Percentiles rank a stretch among this genome's conserved stretches.
phyloP scores from a whole-genome alignment of 2,329 filamentous ascomycete genomes.

The Myriosclerotinia curreyana region DNA sequence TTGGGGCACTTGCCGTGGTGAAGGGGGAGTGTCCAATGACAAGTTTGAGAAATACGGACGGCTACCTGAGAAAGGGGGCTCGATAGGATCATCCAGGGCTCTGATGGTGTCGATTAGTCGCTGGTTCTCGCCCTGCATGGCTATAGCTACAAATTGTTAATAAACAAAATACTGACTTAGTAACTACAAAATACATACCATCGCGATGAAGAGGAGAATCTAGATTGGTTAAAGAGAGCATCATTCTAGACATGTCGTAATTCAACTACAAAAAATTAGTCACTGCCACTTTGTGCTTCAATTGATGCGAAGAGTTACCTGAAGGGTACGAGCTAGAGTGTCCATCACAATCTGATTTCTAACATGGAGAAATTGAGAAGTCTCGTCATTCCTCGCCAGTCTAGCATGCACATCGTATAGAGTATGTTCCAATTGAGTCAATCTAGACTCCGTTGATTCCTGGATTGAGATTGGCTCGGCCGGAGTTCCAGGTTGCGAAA shows the following conservation, averaged over 20 bases:
- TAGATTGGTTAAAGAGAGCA: conserved; percentile 68
- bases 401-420: conserved; percentile 76
- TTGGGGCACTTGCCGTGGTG: conserved; percentile 80
- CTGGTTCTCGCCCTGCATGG: conserved; percentile 58
- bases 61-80: conserved; percentile 61
- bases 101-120: conserved; percentile 58
- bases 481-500: conserved; percentile 79
- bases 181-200: conserved; percentile 52
- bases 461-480: conserved; percentile 71
- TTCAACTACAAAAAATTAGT: conserved; percentile 62
- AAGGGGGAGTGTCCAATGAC: conserved; percentile 70
- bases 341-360: conserved; percentile 83
- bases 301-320: conserved; percentile 45
- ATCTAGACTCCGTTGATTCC: conserved; percentile 72
- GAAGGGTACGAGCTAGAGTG: conserved; percentile 68
- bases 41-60: conserved; percentile 63
- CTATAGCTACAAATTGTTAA: conserved; percentile 48
- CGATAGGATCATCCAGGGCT: conserved; percentile 62
- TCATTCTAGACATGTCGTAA: conserved; percentile 73
- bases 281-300: conserved; percentile 16
- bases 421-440: conserved; percentile 74
- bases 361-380: conserved; percentile 70
- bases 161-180: conserved; percentile 26
- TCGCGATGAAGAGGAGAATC: conserved; percentile 80
- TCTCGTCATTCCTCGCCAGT: conserved; percentile 80